Evolutionary conservation across 495 filamentous ascomycete genomes (phyloP).

Genomic region (Achaetomiella virescens): DNA sequence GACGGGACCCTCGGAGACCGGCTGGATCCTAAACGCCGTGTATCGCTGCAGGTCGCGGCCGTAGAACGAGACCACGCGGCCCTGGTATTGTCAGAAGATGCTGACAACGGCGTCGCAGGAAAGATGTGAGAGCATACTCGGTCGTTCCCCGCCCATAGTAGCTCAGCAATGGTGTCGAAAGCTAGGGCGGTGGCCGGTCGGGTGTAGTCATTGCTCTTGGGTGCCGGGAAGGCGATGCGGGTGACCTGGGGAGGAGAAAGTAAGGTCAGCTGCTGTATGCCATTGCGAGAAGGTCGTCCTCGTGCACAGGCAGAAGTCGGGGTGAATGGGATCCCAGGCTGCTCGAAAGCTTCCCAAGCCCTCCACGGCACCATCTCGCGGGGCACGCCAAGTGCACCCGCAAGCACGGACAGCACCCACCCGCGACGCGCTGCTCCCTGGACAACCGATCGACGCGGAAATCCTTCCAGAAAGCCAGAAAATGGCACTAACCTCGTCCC

Average conservation of each 20-base stretch:
- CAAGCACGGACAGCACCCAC: not conserved
- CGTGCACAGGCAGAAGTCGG: not conserved
- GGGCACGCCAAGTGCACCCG: not conserved
- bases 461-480: not conserved
- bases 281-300: not conserved
- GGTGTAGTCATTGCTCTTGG: constrained; percentile 53
- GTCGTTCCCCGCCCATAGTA: constrained; percentile 88
- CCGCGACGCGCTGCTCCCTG: not conserved
- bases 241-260: constrained; percentile 49
- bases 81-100: constrained; percentile 43
- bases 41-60: constrained; percentile 66
- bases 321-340: too few relatives aligned
- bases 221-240: constrained; percentile 63
- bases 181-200: constrained; percentile 67
- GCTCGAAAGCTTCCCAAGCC: not conserved
- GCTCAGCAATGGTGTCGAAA: constrained; percentile 82
- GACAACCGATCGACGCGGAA: too few relatives aligned
- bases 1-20: constrained; percentile 59
- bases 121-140: constrained; percentile 50
- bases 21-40: constrained; percentile 68
- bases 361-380: constrained; percentile 1
- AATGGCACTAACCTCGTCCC: constrained; percentile 50
- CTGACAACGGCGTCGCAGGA: constrained; percentile 4
- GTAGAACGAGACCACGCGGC: constrained; percentile 79
- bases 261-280: not conserved